A percentile compares a stretch with the other conserved stretches of the same genome.
phyloP scores from a whole-genome alignment of 352 stramenopile genomes.

The Paralagenidium karlingii region DNA sequence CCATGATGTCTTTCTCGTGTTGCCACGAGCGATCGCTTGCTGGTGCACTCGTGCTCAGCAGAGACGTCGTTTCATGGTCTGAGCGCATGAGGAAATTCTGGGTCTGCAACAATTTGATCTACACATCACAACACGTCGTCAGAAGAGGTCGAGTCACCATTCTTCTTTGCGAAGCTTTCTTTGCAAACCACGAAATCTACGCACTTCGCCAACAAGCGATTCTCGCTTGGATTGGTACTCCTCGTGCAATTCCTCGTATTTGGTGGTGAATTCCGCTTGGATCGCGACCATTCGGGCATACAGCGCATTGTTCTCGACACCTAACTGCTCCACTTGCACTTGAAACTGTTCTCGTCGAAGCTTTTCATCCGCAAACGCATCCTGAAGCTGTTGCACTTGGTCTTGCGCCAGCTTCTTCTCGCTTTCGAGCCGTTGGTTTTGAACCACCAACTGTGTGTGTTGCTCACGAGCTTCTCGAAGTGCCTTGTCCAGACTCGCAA shows the following conservation, averaged over 20 bases:
- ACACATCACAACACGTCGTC: too few species aligned
- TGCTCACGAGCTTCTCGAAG: conserved; percentile 31
- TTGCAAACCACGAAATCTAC: conserved; percentile 7
- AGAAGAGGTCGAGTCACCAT: too few species aligned
- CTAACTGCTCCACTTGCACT: conserved; percentile 76
- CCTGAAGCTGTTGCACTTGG: conserved; percentile 40
- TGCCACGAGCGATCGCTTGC: too few species aligned
- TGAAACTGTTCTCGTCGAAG: conserved; percentile 72
- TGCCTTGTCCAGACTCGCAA: conserved; percentile 43
- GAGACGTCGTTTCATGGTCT: too few species aligned
- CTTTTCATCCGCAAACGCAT: conserved; percentile 73
- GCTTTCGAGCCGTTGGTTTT: conserved; percentile 49
- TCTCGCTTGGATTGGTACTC: conserved; percentile 62
- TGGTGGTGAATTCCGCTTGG: conserved; percentile 67
- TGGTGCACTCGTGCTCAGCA: too few species aligned
- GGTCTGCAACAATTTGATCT: conserved; percentile 32
- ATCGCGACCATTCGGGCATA: conserved; percentile 81
- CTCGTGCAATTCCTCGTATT: conserved; percentile 64
- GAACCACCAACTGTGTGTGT: conserved; percentile 35
- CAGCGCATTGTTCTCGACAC: conserved; percentile 72
- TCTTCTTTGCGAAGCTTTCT: too few species aligned
- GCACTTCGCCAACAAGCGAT: conserved; percentile 58
- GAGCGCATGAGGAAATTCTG: conserved; percentile 70
- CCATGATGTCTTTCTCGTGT: too few species aligned
- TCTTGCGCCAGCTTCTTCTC: conserved; percentile 70